Conservation (phyloP, 768 basidiomycete genomes). For the Dioszegia aurantiaca region DNA sequence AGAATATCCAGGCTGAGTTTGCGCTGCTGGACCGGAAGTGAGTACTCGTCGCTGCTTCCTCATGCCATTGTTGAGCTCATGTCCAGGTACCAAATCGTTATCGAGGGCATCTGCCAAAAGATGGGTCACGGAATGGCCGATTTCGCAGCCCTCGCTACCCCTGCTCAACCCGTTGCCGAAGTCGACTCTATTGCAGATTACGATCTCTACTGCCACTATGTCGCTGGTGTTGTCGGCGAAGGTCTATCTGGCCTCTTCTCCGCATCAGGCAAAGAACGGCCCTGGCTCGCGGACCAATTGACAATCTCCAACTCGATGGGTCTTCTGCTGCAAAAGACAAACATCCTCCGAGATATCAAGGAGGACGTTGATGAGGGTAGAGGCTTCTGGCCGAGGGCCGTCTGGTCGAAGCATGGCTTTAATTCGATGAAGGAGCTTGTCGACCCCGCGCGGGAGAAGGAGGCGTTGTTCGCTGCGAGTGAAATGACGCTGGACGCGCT, state of each 20-base stretch:
- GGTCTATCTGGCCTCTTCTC: slow-evolving; percentile 85
- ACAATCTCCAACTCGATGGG: slow-evolving; percentile 92
- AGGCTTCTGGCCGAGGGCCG: slow-evolving; percentile 91
- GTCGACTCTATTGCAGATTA: slow-evolving; percentile 78
- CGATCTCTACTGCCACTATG: slow-evolving; percentile 97
- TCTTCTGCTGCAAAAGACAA: slow-evolving; percentile 93
- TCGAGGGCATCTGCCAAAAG: slow-evolving; percentile 75
- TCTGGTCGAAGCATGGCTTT: slow-evolving; percentile 80
- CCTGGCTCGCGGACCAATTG: slow-evolving; percentile 72
- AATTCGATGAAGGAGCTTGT: slow-evolving; percentile 49
- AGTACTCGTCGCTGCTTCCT: slow-evolving; percentile 12
- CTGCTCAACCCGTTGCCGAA: slow-evolving; percentile 59
- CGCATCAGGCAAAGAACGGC: slow-evolving; percentile 75
- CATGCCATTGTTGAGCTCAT: background rate
- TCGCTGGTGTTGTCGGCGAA: slow-evolving; percentile 95
- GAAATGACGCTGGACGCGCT: slow-evolving; percentile 87
- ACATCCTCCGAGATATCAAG: slow-evolving; percentile 91
- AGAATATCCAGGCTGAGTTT: slow-evolving; percentile 75
- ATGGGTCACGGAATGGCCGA: slow-evolving; percentile 97
- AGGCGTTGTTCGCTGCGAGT: slow-evolving; percentile 76
- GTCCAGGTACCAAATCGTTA: slow-evolving; percentile 66
- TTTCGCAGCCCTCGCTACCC: slow-evolving; percentile 77
- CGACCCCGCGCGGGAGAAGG: slow-evolving; percentile 59
- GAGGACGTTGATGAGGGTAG: slow-evolving; percentile 83
- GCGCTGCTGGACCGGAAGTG: slow-evolving; percentile 65